These are phyloP conservation scores for Penicillium sp. DNA, from an alignment of 2,329 filamentous ascomycete genomes.

Conservation along the genomic window DNA sequence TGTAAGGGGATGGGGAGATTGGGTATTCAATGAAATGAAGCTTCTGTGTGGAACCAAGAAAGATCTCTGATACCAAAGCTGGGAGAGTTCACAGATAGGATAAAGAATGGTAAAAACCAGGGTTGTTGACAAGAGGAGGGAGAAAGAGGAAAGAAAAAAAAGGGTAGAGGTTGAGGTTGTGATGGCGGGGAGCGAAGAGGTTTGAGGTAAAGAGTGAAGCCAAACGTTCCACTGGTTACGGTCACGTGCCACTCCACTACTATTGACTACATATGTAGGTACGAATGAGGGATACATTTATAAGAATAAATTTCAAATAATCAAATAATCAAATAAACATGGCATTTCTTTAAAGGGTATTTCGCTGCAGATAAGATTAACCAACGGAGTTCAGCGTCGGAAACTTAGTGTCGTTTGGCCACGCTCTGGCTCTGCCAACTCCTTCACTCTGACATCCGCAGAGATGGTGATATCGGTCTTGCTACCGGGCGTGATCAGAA, in stretches of 20 bases:
- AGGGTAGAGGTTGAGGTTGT: background rate
- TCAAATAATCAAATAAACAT: background rate
- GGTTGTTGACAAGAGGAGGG: background rate
- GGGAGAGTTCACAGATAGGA: background rate
- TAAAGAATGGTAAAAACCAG: background rate
- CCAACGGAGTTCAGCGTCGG: conserved; percentile 12
- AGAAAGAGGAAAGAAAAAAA: background rate
- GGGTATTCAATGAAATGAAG: background rate
- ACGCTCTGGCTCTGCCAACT: conserved; percentile 47
- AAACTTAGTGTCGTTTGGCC: conserved; percentile 43
- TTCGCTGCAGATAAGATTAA: background rate
- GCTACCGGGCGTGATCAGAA: conserved; percentile 91
- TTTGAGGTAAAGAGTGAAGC: conserved; percentile 9
- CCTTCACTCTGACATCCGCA: conserved; percentile 46
- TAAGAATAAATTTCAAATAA: background rate
- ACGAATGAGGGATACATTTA: background rate
- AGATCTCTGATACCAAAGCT: background rate
- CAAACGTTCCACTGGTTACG: conserved; percentile 1
- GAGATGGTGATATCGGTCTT: conserved; percentile 55
- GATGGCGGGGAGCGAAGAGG: conserved; percentile 12
- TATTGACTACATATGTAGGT: no score
- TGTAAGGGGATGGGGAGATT: background rate
- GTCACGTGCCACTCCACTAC: conserved; percentile 5
- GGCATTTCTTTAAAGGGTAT: conserved; percentile 5
- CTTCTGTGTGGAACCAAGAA: background rate